Evolutionary conservation across 1,284 basidiomycete species (phyloP).

Genomic region (Malassezia sp.): DNA sequence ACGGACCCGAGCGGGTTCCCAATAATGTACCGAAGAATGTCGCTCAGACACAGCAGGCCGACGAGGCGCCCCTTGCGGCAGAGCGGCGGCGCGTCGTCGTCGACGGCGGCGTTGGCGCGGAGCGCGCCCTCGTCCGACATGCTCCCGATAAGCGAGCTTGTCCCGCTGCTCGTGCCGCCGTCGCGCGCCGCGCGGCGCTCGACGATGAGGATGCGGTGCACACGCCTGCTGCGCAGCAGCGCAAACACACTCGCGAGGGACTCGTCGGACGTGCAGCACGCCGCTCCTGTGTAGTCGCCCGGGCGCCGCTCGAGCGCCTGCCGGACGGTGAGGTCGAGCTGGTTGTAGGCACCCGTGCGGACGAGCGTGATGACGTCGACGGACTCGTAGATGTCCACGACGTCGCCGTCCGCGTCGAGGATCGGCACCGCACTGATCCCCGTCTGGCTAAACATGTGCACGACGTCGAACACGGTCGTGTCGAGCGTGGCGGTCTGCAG

Average conservation of each 20-base stretch:
- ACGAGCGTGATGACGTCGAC: slow-evolving; percentile 83
- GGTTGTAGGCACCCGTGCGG: slow-evolving; percentile 83
- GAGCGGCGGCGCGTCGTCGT: background rate
- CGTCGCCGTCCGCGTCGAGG: slow-evolving; percentile 79
- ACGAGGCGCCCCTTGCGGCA: slow-evolving; percentile 18
- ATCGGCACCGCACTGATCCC: slow-evolving; percentile 96
- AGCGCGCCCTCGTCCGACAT: background rate
- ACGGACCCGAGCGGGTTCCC: too few species aligned
- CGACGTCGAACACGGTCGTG: slow-evolving; percentile 92
- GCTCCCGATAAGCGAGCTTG: too few species aligned
- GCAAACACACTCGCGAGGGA: slow-evolving; percentile 84
- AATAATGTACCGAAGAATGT: slow-evolving; percentile 40
- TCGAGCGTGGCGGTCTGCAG: slow-evolving; percentile 81
- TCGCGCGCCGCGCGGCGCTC: slow-evolving; percentile 19
- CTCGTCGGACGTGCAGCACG: slow-evolving; percentile 85
- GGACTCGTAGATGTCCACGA: slow-evolving; percentile 94
- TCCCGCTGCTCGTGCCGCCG: too few species aligned
- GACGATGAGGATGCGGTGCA: slow-evolving; percentile 61
- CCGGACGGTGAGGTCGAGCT: slow-evolving; percentile 84
- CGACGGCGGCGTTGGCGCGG: background rate
- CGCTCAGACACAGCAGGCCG: slow-evolving; percentile 39
- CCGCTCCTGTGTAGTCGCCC: slow-evolving; percentile 88
- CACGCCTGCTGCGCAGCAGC: slow-evolving; percentile 79
- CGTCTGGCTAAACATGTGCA: slow-evolving; percentile 93
- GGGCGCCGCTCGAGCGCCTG: slow-evolving; percentile 77